Conservation (phyloP, 805 yeast species). For the Candida chilensis region DNA sequence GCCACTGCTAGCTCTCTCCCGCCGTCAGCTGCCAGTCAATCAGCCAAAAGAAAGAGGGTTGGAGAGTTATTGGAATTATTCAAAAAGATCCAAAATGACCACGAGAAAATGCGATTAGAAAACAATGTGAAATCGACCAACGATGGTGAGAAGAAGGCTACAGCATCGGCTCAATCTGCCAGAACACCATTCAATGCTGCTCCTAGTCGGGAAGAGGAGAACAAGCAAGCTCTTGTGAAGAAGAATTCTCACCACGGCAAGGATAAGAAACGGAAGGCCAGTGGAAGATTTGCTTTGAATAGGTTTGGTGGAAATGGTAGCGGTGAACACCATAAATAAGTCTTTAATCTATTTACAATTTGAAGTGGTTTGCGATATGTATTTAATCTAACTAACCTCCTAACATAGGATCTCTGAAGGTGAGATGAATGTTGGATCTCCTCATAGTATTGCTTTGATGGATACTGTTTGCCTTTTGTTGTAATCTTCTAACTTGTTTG, state of each 20-base stretch:
- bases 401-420: slow-evolving; percentile 65
- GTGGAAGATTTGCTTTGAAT: slow-evolving; percentile 1
- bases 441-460: slow-evolving; percentile 8
- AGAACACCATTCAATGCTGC: neutral
- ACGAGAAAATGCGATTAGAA: slow-evolving; percentile 1
- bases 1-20: slow-evolving; percentile 4
- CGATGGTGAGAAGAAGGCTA: neutral
- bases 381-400: slow-evolving; percentile 17
- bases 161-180: no score
- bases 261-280: neutral
- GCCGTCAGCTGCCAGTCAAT: slow-evolving; percentile 8
- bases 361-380: no score
- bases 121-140: neutral
- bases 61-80: slow-evolving; percentile 1
- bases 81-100: neutral
- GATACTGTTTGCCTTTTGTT: slow-evolving; percentile 6
- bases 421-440: slow-evolving; percentile 14
- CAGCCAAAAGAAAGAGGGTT: slow-evolving; percentile 6
- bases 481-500: slow-evolving; percentile 4
- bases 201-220: neutral
- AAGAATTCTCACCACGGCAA: neutral
- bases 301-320: neutral
- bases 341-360: neutral
- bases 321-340: slow-evolving; percentile 1
- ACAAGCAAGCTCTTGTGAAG: neutral